Evolutionary conservation across 192 early-diverging fungal genomes (phyloP).

Genomic region (Backusella australiensis): DNA sequence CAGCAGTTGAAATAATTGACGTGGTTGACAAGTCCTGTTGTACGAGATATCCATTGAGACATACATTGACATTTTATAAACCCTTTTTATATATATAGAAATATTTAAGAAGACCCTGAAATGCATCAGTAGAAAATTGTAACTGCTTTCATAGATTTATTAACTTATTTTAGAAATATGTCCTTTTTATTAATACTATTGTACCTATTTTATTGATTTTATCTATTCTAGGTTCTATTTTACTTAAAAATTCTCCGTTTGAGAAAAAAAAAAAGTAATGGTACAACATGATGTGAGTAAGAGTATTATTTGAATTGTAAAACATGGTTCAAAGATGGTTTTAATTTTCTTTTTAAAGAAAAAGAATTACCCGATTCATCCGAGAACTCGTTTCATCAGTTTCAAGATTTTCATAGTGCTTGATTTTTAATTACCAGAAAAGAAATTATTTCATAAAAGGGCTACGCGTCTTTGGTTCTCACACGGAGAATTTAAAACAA

Average conservation of each 20-base stretch:
- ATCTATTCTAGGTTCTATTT: neutral
- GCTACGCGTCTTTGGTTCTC: neutral
- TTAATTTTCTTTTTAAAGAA: neutral
- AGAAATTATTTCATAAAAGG: no score
- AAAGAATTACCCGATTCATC: neutral
- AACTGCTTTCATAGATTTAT: neutral
- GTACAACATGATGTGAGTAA: neutral
- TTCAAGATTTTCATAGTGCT: neutral
- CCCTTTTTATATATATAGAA: no score
- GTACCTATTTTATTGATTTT: no score
- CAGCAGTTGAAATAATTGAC: neutral
- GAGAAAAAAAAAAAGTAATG: neutral
- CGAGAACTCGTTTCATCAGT: neutral
- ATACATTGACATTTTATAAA: neutral
- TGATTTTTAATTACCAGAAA: neutral
- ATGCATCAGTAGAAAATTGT: no score
- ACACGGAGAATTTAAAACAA: neutral
- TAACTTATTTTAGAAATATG: neutral
- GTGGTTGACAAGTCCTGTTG: neutral
- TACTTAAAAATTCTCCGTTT: neutral
- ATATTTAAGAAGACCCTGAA: no score
- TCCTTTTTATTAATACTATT: neutral
- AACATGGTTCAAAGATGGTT: neutral
- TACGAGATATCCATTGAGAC: neutral
- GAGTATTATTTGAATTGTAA: neutral